These are phyloP conservation scores for Neurospora sp. DNA, from an alignment of 495 filamentous ascomycete species.

Conservation along the genomic window DNA sequence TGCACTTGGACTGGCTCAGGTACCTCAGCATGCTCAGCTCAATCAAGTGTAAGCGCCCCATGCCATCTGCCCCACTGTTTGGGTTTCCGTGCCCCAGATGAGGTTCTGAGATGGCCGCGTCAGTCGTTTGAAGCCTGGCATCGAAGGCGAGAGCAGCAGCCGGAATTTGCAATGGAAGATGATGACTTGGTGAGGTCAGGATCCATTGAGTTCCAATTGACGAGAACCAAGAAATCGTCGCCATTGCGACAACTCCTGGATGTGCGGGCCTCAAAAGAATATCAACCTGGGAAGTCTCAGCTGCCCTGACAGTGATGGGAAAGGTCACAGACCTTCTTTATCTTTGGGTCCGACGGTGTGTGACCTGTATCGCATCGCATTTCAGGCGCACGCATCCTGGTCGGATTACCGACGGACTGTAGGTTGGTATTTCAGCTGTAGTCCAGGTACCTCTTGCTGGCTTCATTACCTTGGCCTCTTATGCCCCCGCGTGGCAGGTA, in stretches of 20 bases:
- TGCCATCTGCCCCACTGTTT: neutral
- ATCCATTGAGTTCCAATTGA: neutral
- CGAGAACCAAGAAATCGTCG: neutral
- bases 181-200: neutral
- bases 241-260: neutral
- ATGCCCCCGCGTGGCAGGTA: neutral
- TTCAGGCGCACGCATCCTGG: neutral
- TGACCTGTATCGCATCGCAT: neutral
- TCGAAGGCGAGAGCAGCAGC: neutral
- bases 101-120: neutral
- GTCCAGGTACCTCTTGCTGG: neutral
- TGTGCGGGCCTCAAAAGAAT: neutral
- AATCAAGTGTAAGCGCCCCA: neutral
- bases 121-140: neutral
- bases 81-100: neutral
- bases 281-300: neutral
- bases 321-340: neutral
- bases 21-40: neutral
- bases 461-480: neutral
- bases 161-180: neutral
- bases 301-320: neutral
- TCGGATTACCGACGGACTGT: neutral
- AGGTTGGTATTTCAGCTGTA: neutral
- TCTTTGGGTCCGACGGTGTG: neutral
- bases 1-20: neutral